Evolutionary conservation across 164 flowering plant genomes (phyloP), one percentile per base, ranked within the genome.

Genomic region (Paratinospora sagittata): DNA sequence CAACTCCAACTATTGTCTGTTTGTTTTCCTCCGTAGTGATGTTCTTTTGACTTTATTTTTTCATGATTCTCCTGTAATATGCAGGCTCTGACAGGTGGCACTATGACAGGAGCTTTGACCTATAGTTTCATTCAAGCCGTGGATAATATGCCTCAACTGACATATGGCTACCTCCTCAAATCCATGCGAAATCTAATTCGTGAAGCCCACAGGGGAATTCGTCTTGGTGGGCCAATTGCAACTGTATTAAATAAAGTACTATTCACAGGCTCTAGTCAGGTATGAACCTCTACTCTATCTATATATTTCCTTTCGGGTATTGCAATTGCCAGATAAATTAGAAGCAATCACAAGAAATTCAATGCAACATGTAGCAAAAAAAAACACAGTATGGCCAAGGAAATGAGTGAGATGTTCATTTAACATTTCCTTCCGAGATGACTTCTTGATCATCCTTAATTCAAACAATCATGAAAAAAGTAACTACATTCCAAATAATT

Each of bases 111-210:
- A 45, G 90, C 87, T 60, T 67, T 85, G 85, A 89, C 92, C 1
- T 87, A 76, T 41, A 77, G 86, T 73, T 88, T 90, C 82, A 87
- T 90, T 47, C 86, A 84, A 64, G 87, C 90, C 0, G 72, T 81
- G 66, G 66, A 83, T 63, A 78, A 75, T 24, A 81, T 77, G 33
- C 79, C 81, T 0, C 81, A 84, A 45, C 39, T 73, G 5, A 84
- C 87, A 4, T 90, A 90, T 57, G 92, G 95, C 8, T 62, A 74
- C 16, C 67, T 90, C 67, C 84, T 88, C 11, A 75, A 60, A 52
- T 62, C 83, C 61, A 88, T 90, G 90, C 78, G 85, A 39, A 14
- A 13, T 3, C 68, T 84, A 2, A 83, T 86, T 70, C 85, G 84
- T 10, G 83, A 82, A 8, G 79, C 83, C 45, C 75, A 73, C 58